A percentile compares a stretch with the other conserved stretches of the same genome.
Evolutionary conservation across 108 stramenopile genomes (phyloP).

Genomic region (Cyclotella baltica): DNA sequence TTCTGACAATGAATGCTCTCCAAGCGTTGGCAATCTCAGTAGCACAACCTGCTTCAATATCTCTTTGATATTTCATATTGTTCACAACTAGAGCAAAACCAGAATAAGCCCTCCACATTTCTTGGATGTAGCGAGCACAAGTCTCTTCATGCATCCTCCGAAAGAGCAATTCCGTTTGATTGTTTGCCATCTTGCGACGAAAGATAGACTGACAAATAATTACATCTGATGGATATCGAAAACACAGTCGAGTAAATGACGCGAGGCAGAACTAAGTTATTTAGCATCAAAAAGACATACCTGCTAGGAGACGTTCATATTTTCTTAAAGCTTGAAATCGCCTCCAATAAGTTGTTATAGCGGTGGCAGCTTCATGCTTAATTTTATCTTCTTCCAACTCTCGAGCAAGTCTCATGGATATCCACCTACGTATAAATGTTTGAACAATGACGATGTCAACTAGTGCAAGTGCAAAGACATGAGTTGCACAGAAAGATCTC

Average conservation of each 20-base stretch:
- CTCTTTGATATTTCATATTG: neutral
- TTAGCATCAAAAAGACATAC: neutral
- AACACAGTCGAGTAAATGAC: no score
- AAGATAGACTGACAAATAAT: slow-evolving; percentile 6
- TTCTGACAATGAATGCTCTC: neutral
- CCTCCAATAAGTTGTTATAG: neutral
- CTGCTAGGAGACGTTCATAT: neutral
- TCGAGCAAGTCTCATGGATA: no score
- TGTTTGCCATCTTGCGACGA: neutral
- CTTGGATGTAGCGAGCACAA: neutral
- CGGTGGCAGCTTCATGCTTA: neutral
- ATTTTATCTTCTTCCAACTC: neutral
- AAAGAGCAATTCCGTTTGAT: neutral
- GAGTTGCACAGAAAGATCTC: no score
- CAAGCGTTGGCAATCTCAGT: slow-evolving; percentile 1
- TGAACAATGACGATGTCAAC: no score
- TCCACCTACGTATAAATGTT: no score
- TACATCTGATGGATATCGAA: neutral
- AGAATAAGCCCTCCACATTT: slow-evolving; percentile 6
- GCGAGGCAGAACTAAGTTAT: neutral
- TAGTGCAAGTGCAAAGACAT: neutral
- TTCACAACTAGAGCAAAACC: neutral
- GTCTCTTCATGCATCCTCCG: neutral
- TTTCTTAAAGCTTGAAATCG: neutral
- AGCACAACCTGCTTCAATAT: neutral